Evolutionary conservation across 805 yeast genomes (phyloP).

Genomic region (Hagleromyces aurorensis): DNA sequence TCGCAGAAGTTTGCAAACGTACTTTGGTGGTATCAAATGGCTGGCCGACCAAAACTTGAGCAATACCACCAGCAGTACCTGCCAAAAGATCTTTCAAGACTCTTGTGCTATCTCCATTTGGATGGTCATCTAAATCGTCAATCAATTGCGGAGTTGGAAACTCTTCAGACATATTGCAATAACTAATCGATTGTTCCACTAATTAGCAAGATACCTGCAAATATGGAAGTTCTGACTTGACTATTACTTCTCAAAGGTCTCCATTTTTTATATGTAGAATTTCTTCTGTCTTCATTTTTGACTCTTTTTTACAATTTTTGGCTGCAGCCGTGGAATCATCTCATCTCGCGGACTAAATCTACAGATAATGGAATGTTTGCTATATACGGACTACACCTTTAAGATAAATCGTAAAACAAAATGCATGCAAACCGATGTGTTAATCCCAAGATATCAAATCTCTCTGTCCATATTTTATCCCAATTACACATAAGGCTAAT

Average conservation of each 20-base stretch:
- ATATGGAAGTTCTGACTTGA: background rate
- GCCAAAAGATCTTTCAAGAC: constrained; percentile 68
- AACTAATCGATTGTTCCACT: background rate
- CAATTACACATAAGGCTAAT: constrained; percentile 14
- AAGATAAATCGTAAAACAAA: background rate
- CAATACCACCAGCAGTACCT: constrained; percentile 92
- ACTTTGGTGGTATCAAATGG: constrained; percentile 96
- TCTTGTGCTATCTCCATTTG: constrained; percentile 17
- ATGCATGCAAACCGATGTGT: background rate
- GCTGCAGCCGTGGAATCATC: background rate
- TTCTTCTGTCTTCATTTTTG: background rate
- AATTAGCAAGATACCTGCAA: too few species aligned
- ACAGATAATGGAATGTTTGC: background rate
- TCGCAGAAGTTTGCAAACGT: constrained; percentile 79
- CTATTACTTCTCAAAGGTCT: background rate
- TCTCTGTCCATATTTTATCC: constrained; percentile 21
- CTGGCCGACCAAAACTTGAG: constrained; percentile 93
- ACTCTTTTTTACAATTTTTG: background rate
- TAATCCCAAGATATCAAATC: constrained; percentile 19
- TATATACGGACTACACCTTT: background rate
- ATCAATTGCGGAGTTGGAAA: constrained; percentile 27
- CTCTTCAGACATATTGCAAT: constrained; percentile 30
- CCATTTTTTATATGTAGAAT: too few species aligned
- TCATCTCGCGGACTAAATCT: background rate
- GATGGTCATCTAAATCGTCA: constrained; percentile 22